Evolutionary conservation across 768 basidiomycete genomes (phyloP).

Genomic region (Kwoniella botswanensis): DNA sequence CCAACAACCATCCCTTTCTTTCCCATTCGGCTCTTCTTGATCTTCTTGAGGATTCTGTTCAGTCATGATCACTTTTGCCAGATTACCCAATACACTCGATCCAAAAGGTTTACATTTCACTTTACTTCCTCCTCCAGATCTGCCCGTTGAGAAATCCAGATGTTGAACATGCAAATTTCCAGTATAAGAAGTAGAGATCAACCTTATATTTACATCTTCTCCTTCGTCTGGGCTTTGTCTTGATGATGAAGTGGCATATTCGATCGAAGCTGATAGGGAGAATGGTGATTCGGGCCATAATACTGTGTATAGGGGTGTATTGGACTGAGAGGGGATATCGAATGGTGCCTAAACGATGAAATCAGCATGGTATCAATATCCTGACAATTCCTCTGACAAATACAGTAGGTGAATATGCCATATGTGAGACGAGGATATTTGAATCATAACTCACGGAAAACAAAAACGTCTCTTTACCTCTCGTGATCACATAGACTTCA

Average conservation of each 20-base stretch:
- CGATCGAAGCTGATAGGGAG: slow-evolving; percentile 8
- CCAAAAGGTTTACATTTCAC: slow-evolving; percentile 13
- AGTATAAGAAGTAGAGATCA: slow-evolving; percentile 16
- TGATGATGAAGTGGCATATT: neutral
- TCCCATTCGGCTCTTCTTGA: neutral
- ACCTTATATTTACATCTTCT: slow-evolving; percentile 13
- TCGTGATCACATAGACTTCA: slow-evolving; percentile 30
- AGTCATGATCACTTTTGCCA: slow-evolving; percentile 4
- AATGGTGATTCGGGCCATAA: slow-evolving; percentile 25
- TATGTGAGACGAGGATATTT: neutral
- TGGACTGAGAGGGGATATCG: slow-evolving; percentile 23
- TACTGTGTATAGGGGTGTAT: slow-evolving; percentile 8
- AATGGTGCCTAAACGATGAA: slow-evolving; percentile 19
- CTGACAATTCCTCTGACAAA: neutral
- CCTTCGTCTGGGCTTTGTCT: neutral
- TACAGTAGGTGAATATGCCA: too few species aligned
- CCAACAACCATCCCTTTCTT: slow-evolving; percentile 11
- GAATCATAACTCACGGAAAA: slow-evolving; percentile 13
- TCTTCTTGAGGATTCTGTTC: neutral
- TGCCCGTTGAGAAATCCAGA: slow-evolving; percentile 7
- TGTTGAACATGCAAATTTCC: slow-evolving; percentile 23
- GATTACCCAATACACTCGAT: slow-evolving; percentile 6
- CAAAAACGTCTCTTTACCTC: slow-evolving; percentile 34
- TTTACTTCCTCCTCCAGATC: neutral
- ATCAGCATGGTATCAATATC: neutral